Evolutionary conservation across 2,329 filamentous ascomycete genomes (phyloP), one percentile per base, ranked within the genome.

Genomic region (Cytospora piceicola): DNA sequence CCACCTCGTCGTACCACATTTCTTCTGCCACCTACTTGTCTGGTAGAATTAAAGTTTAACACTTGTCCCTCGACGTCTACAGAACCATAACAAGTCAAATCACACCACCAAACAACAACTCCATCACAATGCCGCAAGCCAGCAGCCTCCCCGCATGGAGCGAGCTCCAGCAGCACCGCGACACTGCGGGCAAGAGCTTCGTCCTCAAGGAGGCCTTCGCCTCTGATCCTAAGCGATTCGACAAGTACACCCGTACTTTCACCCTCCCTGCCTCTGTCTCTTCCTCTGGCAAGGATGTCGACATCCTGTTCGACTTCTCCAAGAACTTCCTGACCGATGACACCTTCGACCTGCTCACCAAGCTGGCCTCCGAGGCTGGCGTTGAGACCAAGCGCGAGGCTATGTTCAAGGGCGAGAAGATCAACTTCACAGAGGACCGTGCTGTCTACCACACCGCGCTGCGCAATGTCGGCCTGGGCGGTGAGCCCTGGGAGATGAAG

Each of bases 281-380:
- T 75, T 74, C 75, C 69, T 71, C 69, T 61, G 66, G 71, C 61
- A 70, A 71, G 68, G 85, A 85, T 74, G 89, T 88, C 72, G 93
- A 97, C 71, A 95, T 96, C 74, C 87, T 99, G 70, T 99, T 98
- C 80, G 95, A 99, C 81, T 99, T 97, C 82, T 95, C 91, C 83
- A 99, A 99, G 88, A 99, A 99, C 87, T 94, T 99, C 80, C 79
- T 98, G 74, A 95, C 91, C 69, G 92, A 97, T 72, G 94, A 98
- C 81, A 98, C 94, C 5, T 83, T 98, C 60, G 85, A 90, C 70
- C 85, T 97, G 58, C 87, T 99, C 62, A 85, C 96, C 73, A 90
- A 96, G 83, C 88, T 99, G 32, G 95, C 95, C 69, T 90, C 94
- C 80, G 91, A 98, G 82, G 93, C 94, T 70, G 90, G 90, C 71